Percentiles rank a stretch among this genome's conserved stretches.
phyloP scores from a whole-genome alignment of 495 filamentous ascomycete species.

The Viridothelium virens region DNA sequence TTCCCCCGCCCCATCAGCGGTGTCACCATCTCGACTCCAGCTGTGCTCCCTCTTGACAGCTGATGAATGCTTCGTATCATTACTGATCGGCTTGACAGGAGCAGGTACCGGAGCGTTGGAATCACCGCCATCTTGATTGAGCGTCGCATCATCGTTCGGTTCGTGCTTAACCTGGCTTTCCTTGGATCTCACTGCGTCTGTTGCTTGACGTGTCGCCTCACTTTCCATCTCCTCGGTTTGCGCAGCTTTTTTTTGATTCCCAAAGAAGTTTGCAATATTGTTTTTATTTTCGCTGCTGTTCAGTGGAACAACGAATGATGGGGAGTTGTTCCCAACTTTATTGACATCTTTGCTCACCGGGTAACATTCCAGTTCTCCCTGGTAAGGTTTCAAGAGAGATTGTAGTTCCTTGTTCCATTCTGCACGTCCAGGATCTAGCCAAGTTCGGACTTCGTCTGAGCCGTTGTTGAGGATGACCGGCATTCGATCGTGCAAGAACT shows the following conservation, averaged over 20 bases:
- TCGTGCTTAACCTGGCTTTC: constrained; percentile 21
- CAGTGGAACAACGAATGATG: constrained; percentile 72
- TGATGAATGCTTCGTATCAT: constrained; percentile 15
- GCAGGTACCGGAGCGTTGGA: constrained; percentile 23
- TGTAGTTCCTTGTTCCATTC: constrained; percentile 78
- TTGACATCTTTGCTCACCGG: constrained; percentile 82
- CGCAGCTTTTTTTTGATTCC: constrained; percentile 42
- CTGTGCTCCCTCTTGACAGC: constrained; percentile 8
- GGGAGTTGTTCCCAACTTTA: constrained; percentile 89
- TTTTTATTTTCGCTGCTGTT: constrained; percentile 77
- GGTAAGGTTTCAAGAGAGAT: constrained; percentile 62
- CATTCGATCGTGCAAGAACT: constrained; percentile 90
- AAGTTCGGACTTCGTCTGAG: constrained; percentile 59
- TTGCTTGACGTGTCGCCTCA: constrained; percentile 21
- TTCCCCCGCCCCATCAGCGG: neutral
- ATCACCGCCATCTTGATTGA: constrained; percentile 21
- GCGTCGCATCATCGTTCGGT: constrained; percentile 18
- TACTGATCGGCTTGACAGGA: constrained; percentile 18
- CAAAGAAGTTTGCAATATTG: constrained; percentile 91
- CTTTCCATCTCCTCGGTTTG: constrained; percentile 20
- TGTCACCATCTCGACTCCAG: constrained; percentile 3
- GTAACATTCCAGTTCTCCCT: constrained; percentile 76
- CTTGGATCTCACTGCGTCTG: constrained; percentile 14
- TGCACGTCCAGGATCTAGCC: constrained; percentile 66
- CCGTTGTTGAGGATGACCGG: constrained; percentile 81